Conservation (phyloP, 257 asterid genomes). For the Petunia axillaris region DNA sequence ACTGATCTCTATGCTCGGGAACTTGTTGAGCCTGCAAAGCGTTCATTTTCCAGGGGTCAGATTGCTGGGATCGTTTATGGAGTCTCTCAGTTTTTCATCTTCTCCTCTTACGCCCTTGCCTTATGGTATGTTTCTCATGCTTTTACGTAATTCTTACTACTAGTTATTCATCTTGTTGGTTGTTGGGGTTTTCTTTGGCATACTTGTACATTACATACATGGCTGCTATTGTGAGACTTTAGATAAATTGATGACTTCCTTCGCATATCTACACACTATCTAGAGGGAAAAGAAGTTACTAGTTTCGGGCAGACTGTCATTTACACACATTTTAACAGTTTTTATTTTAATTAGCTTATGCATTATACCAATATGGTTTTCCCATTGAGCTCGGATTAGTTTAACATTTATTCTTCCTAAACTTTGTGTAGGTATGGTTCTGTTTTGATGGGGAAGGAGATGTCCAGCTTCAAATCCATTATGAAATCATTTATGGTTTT, state of each 20-base stretch:
- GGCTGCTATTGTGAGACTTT: not conserved
- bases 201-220: not conserved
- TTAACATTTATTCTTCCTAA: conserved; percentile 15
- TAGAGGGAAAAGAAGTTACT: not conserved
- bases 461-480: conserved; percentile 76
- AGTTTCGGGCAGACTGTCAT: conserved; percentile 1
- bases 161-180: not conserved
- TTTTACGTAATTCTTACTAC: not conserved
- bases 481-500: conserved; percentile 92
- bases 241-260: not conserved
- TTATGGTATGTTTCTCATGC: conserved; percentile 61
- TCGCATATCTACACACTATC: not conserved
- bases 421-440: conserved; percentile 74
- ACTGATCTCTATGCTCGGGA: conserved; percentile 69
- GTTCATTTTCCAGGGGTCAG: conserved; percentile 85
- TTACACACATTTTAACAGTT: conserved; percentile 9
- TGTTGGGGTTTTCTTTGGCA: not conserved
- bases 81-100: conserved; percentile 91
- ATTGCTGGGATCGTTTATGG: conserved; percentile 92
- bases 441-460: conserved; percentile 81
- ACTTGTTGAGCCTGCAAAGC: conserved; percentile 79
- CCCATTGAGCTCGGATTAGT: not conserved
- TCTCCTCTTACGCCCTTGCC: conserved; percentile 92
- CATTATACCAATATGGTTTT: not conserved
- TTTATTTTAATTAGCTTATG: not conserved